Evolutionary conservation across 2,329 filamentous ascomycete genomes (phyloP), one percentile per base, ranked within the genome.

Genomic region (Biscogniauxia marginata): DNA sequence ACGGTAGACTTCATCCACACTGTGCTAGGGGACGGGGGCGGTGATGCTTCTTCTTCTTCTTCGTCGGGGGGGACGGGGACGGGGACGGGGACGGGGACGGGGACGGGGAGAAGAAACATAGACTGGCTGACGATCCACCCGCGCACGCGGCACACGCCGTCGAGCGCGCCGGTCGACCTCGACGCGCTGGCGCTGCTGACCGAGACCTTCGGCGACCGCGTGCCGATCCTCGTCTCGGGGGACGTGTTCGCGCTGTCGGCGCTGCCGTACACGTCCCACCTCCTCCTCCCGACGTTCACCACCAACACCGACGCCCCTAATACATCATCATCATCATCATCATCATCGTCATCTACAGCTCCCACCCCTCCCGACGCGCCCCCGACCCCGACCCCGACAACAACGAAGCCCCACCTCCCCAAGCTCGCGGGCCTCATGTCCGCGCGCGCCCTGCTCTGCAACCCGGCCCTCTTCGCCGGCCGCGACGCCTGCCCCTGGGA

Each of bases 61-160:
- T n/a, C n/a, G n/a, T n/a, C n/a, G n/a, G n/a, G n/a, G n/a, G 30
- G 1, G 44, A 24, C 2, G 20, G 7, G n/a, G 70, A 7, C 25
- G 8, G 69, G 59, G 4, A 68, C 72, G 3, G 77, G 25, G 34
- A 22, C 13, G 54, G 30, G 1, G 44, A 24, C 2, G 20, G 7
- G n/a, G 70, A 7, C 25, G 8, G 69, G 59, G 4, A 68, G 77
- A 58, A 74, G 80, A 8, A 77, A 82, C 24, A 80, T 87, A 51
- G 86, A 89, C 75, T 90, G 85, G 75, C 75, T 90, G 53, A 89
- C 87, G 39, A 85, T 90, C 54, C 87, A 90, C 69, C 86, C 86
- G 3, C 79, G 87, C n/a, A 84, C 81, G 47, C 77, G 83, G 39
- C 75, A 74, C 58, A 89, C 85, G 13, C 81, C 84, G 1, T 87